Conservation (phyloP, 164 flowering plant genomes). For the Platanus orientalis region DNA sequence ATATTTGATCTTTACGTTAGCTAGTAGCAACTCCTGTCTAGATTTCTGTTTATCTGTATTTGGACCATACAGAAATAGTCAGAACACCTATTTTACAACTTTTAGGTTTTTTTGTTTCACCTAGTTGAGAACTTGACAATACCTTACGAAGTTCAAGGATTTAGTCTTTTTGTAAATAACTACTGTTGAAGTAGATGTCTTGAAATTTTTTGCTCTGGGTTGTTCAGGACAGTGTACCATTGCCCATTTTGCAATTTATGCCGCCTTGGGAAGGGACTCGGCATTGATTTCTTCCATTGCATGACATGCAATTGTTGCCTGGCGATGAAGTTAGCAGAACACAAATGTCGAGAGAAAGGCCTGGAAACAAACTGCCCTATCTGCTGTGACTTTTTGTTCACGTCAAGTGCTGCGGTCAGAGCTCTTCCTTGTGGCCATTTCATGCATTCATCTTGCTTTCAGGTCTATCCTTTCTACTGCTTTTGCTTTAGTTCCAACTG, state of each 20-base stretch:
- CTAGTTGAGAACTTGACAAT: not conserved
- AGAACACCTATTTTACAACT: too few species aligned
- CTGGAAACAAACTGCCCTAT: conserved; percentile 91
- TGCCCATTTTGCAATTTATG: conserved; percentile 97
- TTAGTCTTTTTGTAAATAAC: too few species aligned
- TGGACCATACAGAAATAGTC: too few species aligned
- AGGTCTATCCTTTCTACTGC: conserved; percentile 31
- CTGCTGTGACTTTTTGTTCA: conserved; percentile 86
- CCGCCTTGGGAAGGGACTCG: conserved; percentile 92
- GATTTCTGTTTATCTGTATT: too few species aligned
- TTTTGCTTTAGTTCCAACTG: not conserved
- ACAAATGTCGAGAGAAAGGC: conserved; percentile 86
- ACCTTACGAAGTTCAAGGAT: not conserved
- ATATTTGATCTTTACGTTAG: too few species aligned
- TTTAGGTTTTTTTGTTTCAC: too few species aligned
- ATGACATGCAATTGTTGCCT: conserved; percentile 96
- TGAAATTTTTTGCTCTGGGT: not conserved
- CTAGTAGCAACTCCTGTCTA: too few species aligned
- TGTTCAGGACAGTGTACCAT: conserved; percentile 76
- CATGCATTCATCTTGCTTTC: conserved; percentile 95
- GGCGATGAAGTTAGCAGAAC: conserved; percentile 59
- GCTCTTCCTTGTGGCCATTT: conserved; percentile 96
- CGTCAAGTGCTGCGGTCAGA: conserved; percentile 77
- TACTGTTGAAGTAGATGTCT: conserved; percentile 3
- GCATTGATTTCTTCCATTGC: conserved; percentile 87